Base-by-base conservation (phyloP, 257 asterid genomes). In the Jasminum sambac region DNA sequence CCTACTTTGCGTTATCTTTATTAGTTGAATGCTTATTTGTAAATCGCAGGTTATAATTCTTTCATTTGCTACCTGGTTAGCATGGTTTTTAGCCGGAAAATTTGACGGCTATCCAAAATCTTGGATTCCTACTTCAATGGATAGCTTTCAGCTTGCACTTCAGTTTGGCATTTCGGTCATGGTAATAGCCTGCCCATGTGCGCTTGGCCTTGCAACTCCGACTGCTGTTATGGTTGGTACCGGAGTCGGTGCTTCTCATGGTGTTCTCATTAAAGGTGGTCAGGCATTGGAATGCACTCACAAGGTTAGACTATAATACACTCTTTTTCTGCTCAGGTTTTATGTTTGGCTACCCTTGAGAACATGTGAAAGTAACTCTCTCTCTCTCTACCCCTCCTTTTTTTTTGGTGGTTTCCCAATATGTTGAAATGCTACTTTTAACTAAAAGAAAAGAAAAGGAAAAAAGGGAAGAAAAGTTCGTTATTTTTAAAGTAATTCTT, bases 191-290 rank as follows among this genome's bases (percentile, higher is more conserved):
- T 91, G 96, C 76, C 97, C 97, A 0, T 91, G 97, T 64, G 97
- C 97, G 14, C 95, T 89, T 41, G 97, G 96, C 68, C 70, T 91
- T 71, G 97, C 97, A 38, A 91, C 97, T 43, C 97, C 96, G 0
- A 91, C 97, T 0, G 97, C 97, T 9, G 96, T 91, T 36, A 89
- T 91, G 97, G 97, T 91, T 62, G 95, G 95, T 9, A 87, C 97
- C 0, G 95, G 96, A 8, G 78, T 87, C 11, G 94, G 97, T 9
- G 97, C 97, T 65, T 83, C 97, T 65, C 93, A 82, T 42, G 97
- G 97, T 34, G 84, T 91, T 50, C 86, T 92, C 0, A 90, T 92
- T 37, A 92, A 92, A 92, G 98, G 97, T 12, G 98, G 98, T 21
- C 95, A 81, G 21, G 96, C 98, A 10, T 81, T 92, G 72, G 93